Percentiles rank a stretch among this genome's conserved stretches.
Evolutionary conservation across 208 protist genomes (phyloP).

Genomic region (Leishmania gerbilli): DNA sequence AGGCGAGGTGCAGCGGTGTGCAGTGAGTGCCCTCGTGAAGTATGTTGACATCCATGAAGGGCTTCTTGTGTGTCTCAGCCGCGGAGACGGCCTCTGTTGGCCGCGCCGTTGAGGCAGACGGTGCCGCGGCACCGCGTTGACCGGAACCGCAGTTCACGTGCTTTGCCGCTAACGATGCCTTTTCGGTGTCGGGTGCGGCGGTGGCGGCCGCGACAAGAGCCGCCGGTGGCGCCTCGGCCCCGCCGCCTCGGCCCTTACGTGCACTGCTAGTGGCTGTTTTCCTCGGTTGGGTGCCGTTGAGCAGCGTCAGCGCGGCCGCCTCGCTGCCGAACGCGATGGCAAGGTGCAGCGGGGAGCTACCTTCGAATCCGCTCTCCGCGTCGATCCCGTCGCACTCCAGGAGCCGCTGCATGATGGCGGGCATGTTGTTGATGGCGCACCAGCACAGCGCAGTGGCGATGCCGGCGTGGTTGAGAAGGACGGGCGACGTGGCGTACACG

Average conservation of each 20-base stretch:
- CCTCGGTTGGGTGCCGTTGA: conserved; percentile 34
- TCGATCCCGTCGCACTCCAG: conserved; percentile 56
- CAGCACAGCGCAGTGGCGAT: conserved; percentile 79
- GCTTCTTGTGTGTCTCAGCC: conserved; percentile 16
- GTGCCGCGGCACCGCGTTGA: neutral
- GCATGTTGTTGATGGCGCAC: conserved; percentile 80
- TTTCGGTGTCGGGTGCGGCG: neutral
- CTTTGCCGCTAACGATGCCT: neutral
- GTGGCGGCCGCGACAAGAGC: neutral
- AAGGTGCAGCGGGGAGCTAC: conserved; percentile 66
- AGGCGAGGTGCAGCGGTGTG: conserved; percentile 82
- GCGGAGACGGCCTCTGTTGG: neutral
- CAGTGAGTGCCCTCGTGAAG: conserved; percentile 64
- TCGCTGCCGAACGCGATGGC: conserved; percentile 71
- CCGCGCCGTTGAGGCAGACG: neutral
- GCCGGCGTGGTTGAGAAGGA: conserved; percentile 74
- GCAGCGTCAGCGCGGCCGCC: conserved; percentile 60
- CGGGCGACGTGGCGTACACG: conserved; percentile 45
- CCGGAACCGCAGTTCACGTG: neutral
- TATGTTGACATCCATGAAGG: conserved; percentile 70
- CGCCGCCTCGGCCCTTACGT: neutral
- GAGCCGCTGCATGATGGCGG: conserved; percentile 54
- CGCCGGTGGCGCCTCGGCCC: neutral
- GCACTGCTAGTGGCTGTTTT: neutral
- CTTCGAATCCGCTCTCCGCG: conserved; percentile 59